Evolutionary conservation across 2,329 filamentous ascomycete genomes (phyloP).

Genomic region (Lachnellula arida): DNA sequence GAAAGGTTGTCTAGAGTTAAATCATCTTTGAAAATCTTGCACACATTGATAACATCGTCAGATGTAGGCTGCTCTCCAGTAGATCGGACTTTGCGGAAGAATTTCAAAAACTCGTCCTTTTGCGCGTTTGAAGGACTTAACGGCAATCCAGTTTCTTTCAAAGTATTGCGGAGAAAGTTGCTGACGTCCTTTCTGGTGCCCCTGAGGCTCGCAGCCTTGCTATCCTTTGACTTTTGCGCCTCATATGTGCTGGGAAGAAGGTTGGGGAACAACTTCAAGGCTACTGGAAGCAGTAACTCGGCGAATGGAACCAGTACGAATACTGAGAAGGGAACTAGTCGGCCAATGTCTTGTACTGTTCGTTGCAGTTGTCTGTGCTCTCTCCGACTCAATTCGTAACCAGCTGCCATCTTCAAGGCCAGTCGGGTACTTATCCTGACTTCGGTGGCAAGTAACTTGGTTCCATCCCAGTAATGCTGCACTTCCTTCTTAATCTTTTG

Average conservation of each 20-base stretch:
- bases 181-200: conserved; percentile 92
- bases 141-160: conserved; percentile 90
- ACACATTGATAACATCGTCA: conserved; percentile 95
- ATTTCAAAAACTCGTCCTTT: conserved; percentile 89
- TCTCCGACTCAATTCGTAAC: conserved; percentile 91
- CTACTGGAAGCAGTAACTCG: conserved; percentile 85
- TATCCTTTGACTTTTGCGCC: conserved; percentile 82
- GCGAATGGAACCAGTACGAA: conserved; percentile 97
- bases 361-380: conserved; percentile 89
- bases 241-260: conserved; percentile 97
- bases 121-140: conserved; percentile 79
- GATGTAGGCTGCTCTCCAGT: conserved; percentile 86
- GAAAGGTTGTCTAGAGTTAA: conserved; percentile 95
- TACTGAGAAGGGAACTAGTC: conserved; percentile 90
- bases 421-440: conserved; percentile 87
- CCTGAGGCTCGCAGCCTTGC: conserved; percentile 76
- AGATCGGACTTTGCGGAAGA: conserved; percentile 92
- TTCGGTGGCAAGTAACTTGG: conserved; percentile 87
- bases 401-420: conserved; percentile 94
- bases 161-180: conserved; percentile 78
- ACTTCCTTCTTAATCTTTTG: conserved; percentile 94
- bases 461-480: conserved; percentile 97
- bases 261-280: conserved; percentile 93
- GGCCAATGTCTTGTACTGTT: conserved; percentile 89
- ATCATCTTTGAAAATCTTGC: conserved; percentile 98